Conservation (phyloP, 2,329 filamentous ascomycete genomes). For the Fusarium albosuccineum region DNA sequence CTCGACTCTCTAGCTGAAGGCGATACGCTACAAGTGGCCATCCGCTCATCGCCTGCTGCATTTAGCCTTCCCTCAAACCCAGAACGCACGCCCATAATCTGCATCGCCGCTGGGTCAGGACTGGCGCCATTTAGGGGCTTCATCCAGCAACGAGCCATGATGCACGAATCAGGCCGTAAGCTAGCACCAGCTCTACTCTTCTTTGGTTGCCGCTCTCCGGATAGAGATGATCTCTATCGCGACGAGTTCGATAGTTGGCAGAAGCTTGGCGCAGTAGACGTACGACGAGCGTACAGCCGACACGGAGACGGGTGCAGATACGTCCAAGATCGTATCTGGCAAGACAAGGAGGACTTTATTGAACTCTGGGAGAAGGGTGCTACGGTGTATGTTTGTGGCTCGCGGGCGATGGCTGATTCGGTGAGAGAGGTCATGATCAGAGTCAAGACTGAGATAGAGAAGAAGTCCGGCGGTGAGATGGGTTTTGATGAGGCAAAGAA, state of each 20-base stretch:
- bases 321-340: slow-evolving; percentile 49
- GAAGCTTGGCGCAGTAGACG: neutral
- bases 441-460: neutral
- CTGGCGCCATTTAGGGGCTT: slow-evolving; percentile 2
- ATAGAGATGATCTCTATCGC: neutral
- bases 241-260: neutral
- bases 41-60: neutral
- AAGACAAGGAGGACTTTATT: neutral
- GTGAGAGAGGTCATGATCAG: slow-evolving; percentile 38
- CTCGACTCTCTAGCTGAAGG: slow-evolving; percentile 1
- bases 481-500: slow-evolving; percentile 53
- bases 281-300: neutral
- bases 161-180: neutral
- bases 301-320: neutral
- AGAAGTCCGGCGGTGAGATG: neutral
- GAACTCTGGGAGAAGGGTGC: neutral
- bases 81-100: slow-evolving; percentile 1
- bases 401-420: slow-evolving; percentile 56
- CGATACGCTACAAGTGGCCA: neutral
- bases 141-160: neutral
- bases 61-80: neutral
- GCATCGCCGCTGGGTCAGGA: slow-evolving; percentile 1
- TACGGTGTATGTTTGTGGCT: slow-evolving; percentile 71
- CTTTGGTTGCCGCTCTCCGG: neutral
- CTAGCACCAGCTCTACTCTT: neutral